Evolutionary conservation across 2,329 filamentous ascomycete species (phyloP), one percentile per base, ranked within the genome.

Genomic region (Elsinoe fawcettii): DNA sequence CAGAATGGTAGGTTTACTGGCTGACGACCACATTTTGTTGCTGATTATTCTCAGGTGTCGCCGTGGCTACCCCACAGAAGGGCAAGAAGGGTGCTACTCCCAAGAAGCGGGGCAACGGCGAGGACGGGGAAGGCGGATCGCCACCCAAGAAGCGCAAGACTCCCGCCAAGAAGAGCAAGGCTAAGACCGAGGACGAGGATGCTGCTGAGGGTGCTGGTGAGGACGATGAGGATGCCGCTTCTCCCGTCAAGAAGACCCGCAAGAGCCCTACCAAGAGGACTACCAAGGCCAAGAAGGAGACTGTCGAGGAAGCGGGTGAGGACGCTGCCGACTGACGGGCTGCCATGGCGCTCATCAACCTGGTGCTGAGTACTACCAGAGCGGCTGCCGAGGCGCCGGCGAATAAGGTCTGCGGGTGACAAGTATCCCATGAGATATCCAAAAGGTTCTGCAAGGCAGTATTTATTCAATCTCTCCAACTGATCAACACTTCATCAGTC

Each of bases 401-500:
- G 16, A 16, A 22, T 12, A 25, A 20, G 18, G 2, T 12, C 7
- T n/a, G 3, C 41, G 5, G 5, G 4, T 46, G 8, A 46, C 22
- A 9, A 25, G 8, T 12, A 20, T 11, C 8, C 18, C 22, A 23
- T 25, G 18, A 23, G 20, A 46, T 46, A 22, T 46, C 41, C 41
- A 23, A 14, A 43, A 43, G 34, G 20, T 18, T 46, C 14, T 46
- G 41, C 41, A 23, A 23, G 11, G 41, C 34, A 39, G 34, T 23
- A 20, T 23, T 39, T 39, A 32, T 56, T 73, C 66, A 74, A 43
- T 76, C 73, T 60, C 75, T 70, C 76, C 76, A 78, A 39, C 75
- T 73, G 39, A 78, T 72, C 58, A 74, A 71, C 0, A 77, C 75
- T 60, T 77, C 75, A 59, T 79, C 76, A 4, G 76, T 79, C 59